Evolutionary conservation across 345 rosid genomes (phyloP).

Genomic region (Melaleuca quinquenervia): DNA sequence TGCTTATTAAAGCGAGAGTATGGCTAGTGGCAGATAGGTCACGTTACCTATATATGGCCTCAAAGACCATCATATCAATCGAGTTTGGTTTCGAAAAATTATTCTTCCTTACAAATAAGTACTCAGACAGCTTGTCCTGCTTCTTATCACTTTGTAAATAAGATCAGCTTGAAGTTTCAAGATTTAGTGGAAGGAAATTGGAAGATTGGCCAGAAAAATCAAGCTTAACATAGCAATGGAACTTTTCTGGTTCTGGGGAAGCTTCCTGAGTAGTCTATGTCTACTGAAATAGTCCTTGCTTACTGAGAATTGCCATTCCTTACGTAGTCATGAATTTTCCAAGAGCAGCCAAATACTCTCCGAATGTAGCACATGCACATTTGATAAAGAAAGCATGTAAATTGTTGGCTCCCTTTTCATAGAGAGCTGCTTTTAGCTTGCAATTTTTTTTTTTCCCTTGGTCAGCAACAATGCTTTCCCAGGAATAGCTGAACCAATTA

Average conservation of each 20-base stretch:
- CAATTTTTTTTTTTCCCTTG: background rate
- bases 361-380: background rate
- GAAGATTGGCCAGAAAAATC: background rate
- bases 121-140: background rate
- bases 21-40: background rate
- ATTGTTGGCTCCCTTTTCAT: background rate
- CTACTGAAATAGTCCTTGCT: background rate
- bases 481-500: background rate
- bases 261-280: background rate
- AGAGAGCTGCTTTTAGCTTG: background rate
- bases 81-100: background rate
- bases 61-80: background rate
- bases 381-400: background rate
- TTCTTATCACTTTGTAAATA: background rate
- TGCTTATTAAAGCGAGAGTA: background rate
- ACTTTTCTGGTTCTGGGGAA: background rate
- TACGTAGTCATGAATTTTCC: background rate
- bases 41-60: background rate
- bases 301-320: background rate
- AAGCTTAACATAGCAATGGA: background rate
- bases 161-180: background rate
- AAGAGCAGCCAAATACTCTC: background rate
- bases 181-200: background rate
- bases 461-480: background rate
- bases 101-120: background rate